Base-by-base conservation (phyloP, 345 rosid species). In the Populus tremula region DNA sequence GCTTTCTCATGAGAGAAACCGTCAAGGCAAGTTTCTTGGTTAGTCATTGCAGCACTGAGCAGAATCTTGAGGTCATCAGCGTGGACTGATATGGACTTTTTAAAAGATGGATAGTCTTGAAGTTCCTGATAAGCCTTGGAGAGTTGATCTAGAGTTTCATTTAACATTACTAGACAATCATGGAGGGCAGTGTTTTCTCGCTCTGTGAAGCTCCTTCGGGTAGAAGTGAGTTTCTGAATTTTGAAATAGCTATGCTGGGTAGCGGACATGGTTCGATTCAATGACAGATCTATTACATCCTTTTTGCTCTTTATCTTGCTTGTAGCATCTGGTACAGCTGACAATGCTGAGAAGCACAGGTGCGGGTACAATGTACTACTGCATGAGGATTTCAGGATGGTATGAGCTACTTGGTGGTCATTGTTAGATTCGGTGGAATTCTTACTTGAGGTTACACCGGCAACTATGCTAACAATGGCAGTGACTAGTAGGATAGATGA, bases 281-380 rank as follows among this genome's bases (percentile, higher is more conserved):
- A 71, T 1, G 92, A 80, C 54, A 80, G 62, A 36, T 78, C 83
- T 9, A 93, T 90, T 39, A 91, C 95, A 67, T 90, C 94, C 78
- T 83, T 88, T 2, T 80, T 82, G 66, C 76, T 85, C 73, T 81
- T 87, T 18, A 90, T 78, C 67, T 85, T 76, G 67, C 43, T 45
- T 31, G 80, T 38, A 8, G 81, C 72, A 2, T 75, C 75, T 3
- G 87, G 80, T 16, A 75, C 62, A 20, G 82, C 27, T 9, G 85
- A 81, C 71, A 91, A 35, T 13, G 89, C 71, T 1, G 93, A 93
- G 85, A 87, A 66, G 85, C 96, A 93, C 1, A 90, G 83, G 25
- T 86, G 85, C 6, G 88, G 94, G 83, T 88, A 86, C 20, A 83
- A 85, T 8, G 94, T 84, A 67, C 81, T 74, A 70, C 92, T 82